Percentiles rank a stretch among this genome's conserved stretches.
Evolutionary conservation across 306 rosid species (phyloP).

Genomic region (Dryas octopetala): DNA sequence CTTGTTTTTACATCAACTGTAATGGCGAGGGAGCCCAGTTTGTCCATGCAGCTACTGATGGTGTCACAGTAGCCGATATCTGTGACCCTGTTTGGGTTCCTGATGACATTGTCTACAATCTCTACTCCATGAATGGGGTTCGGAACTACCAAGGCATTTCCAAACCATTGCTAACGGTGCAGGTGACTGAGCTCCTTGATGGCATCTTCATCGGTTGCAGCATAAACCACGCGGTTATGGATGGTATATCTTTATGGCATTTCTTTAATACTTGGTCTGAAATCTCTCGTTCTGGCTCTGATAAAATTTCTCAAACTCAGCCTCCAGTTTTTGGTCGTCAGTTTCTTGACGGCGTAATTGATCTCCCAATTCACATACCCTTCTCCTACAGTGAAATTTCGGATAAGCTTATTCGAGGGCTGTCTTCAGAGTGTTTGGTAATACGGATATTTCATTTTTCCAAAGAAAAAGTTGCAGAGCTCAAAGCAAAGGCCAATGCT

Average conservation of each 20-base stretch:
- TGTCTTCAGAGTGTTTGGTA: background rate
- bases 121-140: slow-evolving; percentile 24
- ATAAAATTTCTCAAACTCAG: slow-evolving; percentile 17
- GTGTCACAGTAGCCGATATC: slow-evolving; percentile 11
- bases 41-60: background rate
- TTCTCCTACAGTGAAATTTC: background rate
- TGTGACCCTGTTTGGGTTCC: slow-evolving; percentile 28
- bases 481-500: slow-evolving; percentile 21
- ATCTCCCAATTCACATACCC: background rate
- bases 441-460: background rate
- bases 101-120: slow-evolving; percentile 19
- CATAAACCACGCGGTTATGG: background rate
- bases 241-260: background rate
- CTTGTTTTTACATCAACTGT: slow-evolving; percentile 1
- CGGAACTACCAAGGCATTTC: slow-evolving; percentile 25
- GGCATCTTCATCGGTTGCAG: slow-evolving; percentile 37
- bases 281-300: slow-evolving; percentile 10
- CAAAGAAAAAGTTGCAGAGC: background rate
- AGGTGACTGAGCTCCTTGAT: slow-evolving; percentile 40
- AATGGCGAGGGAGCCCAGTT: background rate
- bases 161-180: slow-evolving; percentile 34
- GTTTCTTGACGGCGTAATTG: background rate
- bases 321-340: background rate
- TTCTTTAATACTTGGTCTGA: slow-evolving; percentile 5
- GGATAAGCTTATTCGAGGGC: too few species aligned